These are phyloP conservation scores for Podila verticillata DNA, from an alignment of 192 early-diverging fungal species.

Conservation along the genomic window DNA sequence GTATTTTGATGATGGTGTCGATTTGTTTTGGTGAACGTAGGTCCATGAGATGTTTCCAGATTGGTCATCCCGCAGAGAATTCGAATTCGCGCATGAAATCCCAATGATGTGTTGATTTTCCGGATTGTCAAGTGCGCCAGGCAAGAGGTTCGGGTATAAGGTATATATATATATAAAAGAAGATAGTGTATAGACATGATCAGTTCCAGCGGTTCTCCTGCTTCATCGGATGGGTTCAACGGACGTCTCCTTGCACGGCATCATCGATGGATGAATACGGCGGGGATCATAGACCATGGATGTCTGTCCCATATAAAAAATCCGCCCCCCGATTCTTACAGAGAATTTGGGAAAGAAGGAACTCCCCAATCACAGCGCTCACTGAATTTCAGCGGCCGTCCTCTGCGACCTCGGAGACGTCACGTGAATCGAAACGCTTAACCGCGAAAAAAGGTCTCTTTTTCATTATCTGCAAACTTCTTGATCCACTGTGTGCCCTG, in stretches of 20 bases:
- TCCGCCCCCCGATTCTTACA: constrained; percentile 7
- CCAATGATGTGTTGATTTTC: background rate
- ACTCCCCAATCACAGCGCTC: background rate
- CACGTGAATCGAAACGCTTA: background rate
- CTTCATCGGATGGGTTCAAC: background rate
- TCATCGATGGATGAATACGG: background rate
- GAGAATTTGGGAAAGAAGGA: constrained; percentile 16
- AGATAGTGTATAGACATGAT: background rate
- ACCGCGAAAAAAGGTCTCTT: background rate
- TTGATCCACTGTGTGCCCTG: no score
- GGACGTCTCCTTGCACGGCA: background rate
- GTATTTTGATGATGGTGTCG: constrained; percentile 1
- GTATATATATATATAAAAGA: background rate
- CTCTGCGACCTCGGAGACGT: background rate
- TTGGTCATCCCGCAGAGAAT: background rate
- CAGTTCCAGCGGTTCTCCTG: background rate
- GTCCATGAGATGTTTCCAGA: background rate
- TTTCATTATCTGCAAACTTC: no score
- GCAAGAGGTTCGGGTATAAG: background rate
- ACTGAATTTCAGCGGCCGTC: background rate
- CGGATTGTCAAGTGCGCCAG: background rate
- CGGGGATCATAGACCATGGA: background rate
- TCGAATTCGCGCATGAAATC: constrained; percentile 1
- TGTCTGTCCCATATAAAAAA: background rate
- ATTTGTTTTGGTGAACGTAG: background rate